Base-by-base conservation (phyloP, 495 filamentous ascomycete genomes). In the Neurospora tetraspora region DNA sequence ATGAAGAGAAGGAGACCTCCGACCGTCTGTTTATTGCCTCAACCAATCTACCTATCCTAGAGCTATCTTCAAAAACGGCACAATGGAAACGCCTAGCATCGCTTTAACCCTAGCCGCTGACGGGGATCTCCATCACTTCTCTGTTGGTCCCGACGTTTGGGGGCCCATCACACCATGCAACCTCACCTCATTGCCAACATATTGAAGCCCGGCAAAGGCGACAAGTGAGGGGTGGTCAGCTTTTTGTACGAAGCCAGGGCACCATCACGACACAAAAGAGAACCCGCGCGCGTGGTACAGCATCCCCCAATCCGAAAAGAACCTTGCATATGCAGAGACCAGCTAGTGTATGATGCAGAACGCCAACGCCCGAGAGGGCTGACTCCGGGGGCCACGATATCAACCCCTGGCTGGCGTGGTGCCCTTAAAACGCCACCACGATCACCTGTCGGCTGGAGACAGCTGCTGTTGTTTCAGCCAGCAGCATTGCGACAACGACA, bases 321-420 rank as follows among this genome's bases (percentile, higher is more conserved):
- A 73, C 71, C 71, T 39, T 73, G 71, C 71, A 70, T 68, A 20
- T 53, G 45, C 37, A 38, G 53, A 68, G 23, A 53, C 42, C 71
- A 65, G 53, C 53, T 59, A 61, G 53, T 34, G 45, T 27, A 10
- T 23, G 20, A 23, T 53, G 20, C 20, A 53, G 45, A 53, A 61
- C 12, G 27, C 27, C 53, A 61, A 65, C 27, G 53, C 20, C 20
- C 23, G 14, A 65, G 27, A 34, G 53, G 53, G 53, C 53, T 65
- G 53, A 65, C 53, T 65, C 53, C 53, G 27, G 53, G 27, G 27
- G 14, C 27, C 53, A 65, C 53, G 53, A 65, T 34, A 65, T 65
- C 14, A 18, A 34, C 53, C 23, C 53, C 53, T 65, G 53, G 53
- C 53, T 61, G 53, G 53, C 53, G 53, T 61, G 12, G 53, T 61